These are phyloP conservation scores for Mucor irregularis DNA, from an alignment of 371 early-diverging fungal genomes.

Conservation along the genomic window DNA sequence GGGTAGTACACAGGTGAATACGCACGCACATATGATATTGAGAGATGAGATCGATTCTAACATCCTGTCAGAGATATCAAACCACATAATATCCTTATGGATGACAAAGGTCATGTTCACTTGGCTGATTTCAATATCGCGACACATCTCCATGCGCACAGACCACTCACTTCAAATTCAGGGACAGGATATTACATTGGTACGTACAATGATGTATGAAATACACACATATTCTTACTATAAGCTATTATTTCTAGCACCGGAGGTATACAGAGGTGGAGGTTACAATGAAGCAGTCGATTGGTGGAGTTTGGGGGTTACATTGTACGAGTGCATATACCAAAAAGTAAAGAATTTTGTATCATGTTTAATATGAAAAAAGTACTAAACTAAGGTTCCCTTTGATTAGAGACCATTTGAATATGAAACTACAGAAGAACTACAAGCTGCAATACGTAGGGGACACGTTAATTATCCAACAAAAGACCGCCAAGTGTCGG, in stretches of 20 bases:
- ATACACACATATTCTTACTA: neutral
- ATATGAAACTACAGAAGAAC: constrained; percentile 49
- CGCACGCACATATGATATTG: neutral
- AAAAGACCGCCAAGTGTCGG: constrained; percentile 53
- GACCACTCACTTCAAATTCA: constrained; percentile 70
- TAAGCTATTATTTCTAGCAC: constrained; percentile 50
- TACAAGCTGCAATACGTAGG: constrained; percentile 57
- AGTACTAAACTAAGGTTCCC: neutral
- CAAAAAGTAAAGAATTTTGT: constrained; percentile 33
- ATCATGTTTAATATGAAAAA: neutral
- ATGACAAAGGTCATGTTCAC: constrained; percentile 75
- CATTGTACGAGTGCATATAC: constrained; percentile 74
- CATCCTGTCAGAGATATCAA: constrained; percentile 64
- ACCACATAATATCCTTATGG: constrained; percentile 85
- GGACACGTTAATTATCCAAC: constrained; percentile 60
- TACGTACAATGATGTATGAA: constrained; percentile 25
- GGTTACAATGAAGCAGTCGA: constrained; percentile 80
- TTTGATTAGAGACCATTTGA: constrained; percentile 60
- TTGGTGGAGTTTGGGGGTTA: constrained; percentile 94
- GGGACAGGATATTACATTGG: constrained; percentile 83
- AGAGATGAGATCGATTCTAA: neutral
- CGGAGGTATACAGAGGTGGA: constrained; percentile 72
- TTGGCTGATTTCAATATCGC: constrained; percentile 87
- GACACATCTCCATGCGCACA: constrained; percentile 56
- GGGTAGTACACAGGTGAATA: constrained; percentile 72